These are phyloP conservation scores for Candida koratica DNA, from an alignment of 805 yeast genomes.

Conservation along the genomic window DNA sequence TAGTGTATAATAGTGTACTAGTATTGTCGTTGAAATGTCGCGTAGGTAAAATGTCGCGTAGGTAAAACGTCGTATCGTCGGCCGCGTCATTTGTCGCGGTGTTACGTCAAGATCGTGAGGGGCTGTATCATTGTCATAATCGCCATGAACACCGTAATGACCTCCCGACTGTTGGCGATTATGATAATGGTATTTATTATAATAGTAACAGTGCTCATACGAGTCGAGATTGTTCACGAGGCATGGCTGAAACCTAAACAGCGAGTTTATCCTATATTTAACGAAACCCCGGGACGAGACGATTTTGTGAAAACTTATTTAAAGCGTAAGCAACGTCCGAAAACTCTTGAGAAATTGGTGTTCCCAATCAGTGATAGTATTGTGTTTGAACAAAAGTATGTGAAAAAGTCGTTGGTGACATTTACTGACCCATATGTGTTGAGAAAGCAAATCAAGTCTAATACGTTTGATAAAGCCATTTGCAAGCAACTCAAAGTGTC, in stretches of 20 bases:
- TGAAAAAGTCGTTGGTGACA: conserved; percentile 10
- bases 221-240: conserved; percentile 5
- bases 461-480: conserved; percentile 12
- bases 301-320: too few species aligned
- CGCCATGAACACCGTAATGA: too few species aligned
- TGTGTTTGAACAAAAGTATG: conserved; percentile 7
- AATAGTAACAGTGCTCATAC: conserved; percentile 5
- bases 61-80: too few species aligned
- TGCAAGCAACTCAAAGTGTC: conserved; percentile 17
- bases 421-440: conserved; percentile 19
- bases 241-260: neutral
- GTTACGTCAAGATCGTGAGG: too few species aligned
- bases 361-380: conserved; percentile 14
- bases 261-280: conserved; percentile 8
- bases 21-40: too few species aligned
- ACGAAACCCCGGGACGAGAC: too few species aligned
- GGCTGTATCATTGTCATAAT: too few species aligned
- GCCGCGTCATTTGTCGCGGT: too few species aligned
- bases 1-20: conserved; percentile 3
- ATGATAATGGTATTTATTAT: conserved; percentile 2
- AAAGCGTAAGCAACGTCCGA: too few species aligned
- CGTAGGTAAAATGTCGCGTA: conserved; percentile 1
- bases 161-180: neutral
- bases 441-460: conserved; percentile 5
- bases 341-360: neutral